Evolutionary conservation across 768 basidiomycete species (phyloP).

Genomic region (Suillus hirtellus): DNA sequence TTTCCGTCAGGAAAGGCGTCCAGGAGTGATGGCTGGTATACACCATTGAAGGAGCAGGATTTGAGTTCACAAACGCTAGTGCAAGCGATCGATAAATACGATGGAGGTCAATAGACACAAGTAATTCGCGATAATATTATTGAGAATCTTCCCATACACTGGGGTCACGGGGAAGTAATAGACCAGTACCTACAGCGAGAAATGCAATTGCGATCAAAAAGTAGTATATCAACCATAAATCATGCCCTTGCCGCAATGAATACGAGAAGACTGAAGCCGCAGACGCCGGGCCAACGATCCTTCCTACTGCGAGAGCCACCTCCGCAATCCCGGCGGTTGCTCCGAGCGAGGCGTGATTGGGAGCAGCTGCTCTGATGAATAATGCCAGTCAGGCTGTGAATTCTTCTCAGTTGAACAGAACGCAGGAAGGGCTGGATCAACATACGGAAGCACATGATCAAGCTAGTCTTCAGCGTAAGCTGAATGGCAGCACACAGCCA

Average conservation of each 20-base stretch:
- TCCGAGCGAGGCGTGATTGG: not conserved
- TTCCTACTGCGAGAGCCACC: not conserved
- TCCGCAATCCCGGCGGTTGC: not conserved
- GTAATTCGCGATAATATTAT: not conserved
- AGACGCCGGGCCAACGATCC: not conserved
- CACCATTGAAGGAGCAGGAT: conserved; percentile 96
- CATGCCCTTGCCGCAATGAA: not conserved
- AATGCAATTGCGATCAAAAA: not conserved
- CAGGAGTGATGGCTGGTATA: conserved; percentile 91
- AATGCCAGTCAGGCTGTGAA: not conserved
- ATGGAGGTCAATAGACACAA: conserved; percentile 1
- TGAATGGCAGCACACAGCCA: conserved; percentile 32
- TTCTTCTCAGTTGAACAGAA: not conserved
- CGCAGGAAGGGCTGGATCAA: not conserved
- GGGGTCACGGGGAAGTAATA: not conserved
- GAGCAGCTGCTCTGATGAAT: conserved; percentile 10
- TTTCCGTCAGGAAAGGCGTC: conserved; percentile 84
- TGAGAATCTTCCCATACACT: not conserved
- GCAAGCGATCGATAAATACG: not conserved
- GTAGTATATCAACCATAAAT: not conserved
- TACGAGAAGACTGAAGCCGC: not conserved
- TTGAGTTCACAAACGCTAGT: conserved; percentile 81
- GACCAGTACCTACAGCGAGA: not conserved
- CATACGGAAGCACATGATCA: conserved; percentile 36
- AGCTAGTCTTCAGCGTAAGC: conserved; percentile 19